Evolutionary conservation across 2,329 filamentous ascomycete genomes (phyloP).

Genomic region (Verticillium nonalfalfae): DNA sequence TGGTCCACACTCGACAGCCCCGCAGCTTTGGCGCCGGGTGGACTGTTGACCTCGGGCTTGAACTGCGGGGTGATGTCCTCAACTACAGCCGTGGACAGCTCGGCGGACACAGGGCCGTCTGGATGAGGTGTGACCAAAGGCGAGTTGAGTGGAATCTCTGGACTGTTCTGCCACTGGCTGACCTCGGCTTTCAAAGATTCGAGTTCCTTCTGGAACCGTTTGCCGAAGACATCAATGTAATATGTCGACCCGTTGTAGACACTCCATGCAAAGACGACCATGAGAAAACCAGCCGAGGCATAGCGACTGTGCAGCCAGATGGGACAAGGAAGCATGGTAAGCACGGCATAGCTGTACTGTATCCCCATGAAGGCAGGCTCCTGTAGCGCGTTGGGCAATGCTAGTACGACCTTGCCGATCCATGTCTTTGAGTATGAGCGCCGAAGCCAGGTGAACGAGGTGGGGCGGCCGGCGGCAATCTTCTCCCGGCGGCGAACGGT

Average conservation of each 20-base stretch:
- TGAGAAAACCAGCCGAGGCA: constrained; percentile 71
- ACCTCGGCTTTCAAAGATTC: constrained; percentile 86
- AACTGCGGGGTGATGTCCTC: constrained; percentile 11
- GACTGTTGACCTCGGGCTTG: constrained; percentile 11
- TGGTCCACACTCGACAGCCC: constrained; percentile 34
- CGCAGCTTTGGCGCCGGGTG: constrained; percentile 18
- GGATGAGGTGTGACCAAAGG: constrained; percentile 30
- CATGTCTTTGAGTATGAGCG: constrained; percentile 84
- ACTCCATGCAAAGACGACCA: constrained; percentile 84
- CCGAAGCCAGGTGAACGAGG: constrained; percentile 95
- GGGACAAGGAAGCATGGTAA: constrained; percentile 92
- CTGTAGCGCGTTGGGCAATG: constrained; percentile 68
- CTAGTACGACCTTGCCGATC: constrained; percentile 80
- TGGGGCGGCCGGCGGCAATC: constrained; percentile 91
- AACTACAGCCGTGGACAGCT: constrained; percentile 4
- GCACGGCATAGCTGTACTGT: constrained; percentile 82
- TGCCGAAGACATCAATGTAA: constrained; percentile 98
- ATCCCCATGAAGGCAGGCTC: constrained; percentile 94
- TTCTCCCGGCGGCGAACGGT: constrained; percentile 91
- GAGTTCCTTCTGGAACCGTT: constrained; percentile 91
- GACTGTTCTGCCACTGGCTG: constrained; percentile 71
- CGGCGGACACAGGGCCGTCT: constrained; percentile 5
- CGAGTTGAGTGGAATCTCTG: constrained; percentile 36
- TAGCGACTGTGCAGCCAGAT: constrained; percentile 89
- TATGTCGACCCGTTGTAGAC: constrained; percentile 96